Conservation (phyloP, 2,329 filamentous ascomycete species). For the Rachicladosporium sp. region DNA sequence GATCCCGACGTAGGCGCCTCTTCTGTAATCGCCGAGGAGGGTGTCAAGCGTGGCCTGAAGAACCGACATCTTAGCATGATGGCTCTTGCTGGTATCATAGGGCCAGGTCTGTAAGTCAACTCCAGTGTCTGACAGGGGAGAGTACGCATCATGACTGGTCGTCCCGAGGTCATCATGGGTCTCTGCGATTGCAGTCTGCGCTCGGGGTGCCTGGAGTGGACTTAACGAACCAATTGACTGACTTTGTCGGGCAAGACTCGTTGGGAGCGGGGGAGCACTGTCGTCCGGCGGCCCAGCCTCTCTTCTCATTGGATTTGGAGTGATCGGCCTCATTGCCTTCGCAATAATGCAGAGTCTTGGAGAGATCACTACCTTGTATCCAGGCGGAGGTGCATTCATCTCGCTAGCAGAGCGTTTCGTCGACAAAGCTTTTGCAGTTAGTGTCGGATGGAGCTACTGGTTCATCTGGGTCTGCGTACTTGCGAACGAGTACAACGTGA, state of each 20-base stretch:
- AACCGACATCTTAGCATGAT: slow-evolving; percentile 53
- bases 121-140: slow-evolving; percentile 20
- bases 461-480: slow-evolving; percentile 55
- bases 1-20: too few relatives aligned
- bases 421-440: slow-evolving; percentile 56
- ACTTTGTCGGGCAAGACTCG: slow-evolving; percentile 14
- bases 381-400: slow-evolving; percentile 52
- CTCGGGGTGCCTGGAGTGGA: too few relatives aligned
- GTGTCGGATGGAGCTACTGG: slow-evolving; percentile 61
- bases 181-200: too few relatives aligned
- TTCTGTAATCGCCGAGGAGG: slow-evolving; percentile 34
- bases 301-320: slow-evolving; percentile 58
- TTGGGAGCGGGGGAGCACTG: slow-evolving; percentile 60
- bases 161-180: too few relatives aligned
- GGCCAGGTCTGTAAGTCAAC: slow-evolving; percentile 46
- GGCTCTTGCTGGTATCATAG: slow-evolving; percentile 41
- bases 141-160: too few relatives aligned
- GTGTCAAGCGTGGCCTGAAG: slow-evolving; percentile 58
- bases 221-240: too few relatives aligned
- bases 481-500: slow-evolving; percentile 59
- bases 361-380: slow-evolving; percentile 62
- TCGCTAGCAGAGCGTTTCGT: slow-evolving; percentile 58
- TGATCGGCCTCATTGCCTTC: slow-evolving; percentile 57
- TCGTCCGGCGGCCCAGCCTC: slow-evolving; percentile 55
- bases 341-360: slow-evolving; percentile 62